These are phyloP conservation scores for Manihot esculenta DNA, from an alignment of 441 rosid genomes.

Conservation along the genomic window DNA sequence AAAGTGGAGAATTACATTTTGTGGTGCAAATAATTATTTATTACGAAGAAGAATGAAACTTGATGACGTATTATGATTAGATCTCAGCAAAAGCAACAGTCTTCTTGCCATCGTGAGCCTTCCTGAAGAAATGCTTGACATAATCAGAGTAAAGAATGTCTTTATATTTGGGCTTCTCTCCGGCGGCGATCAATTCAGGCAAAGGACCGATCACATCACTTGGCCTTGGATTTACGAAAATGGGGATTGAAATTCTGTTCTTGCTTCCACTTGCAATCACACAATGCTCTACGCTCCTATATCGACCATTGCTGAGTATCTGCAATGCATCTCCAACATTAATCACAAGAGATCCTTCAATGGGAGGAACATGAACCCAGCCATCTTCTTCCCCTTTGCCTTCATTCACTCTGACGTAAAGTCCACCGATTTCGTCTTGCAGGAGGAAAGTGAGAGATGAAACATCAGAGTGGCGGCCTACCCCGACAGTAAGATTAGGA, in stretches of 20 bases:
- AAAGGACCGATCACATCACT: slow-evolving; percentile 9
- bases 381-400: slow-evolving; percentile 9
- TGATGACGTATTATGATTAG: no score
- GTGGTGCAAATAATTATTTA: no score
- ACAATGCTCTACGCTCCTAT: slow-evolving; percentile 28
- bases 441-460: slow-evolving; percentile 49
- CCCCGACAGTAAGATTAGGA: slow-evolving; percentile 32
- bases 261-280: slow-evolving; percentile 16
- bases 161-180: slow-evolving; percentile 11
- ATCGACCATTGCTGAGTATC: slow-evolving; percentile 32
- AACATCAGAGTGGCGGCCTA: slow-evolving; percentile 50
- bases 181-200: slow-evolving; percentile 3
- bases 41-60: no score
- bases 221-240: slow-evolving; percentile 10
- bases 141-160: slow-evolving; percentile 5
- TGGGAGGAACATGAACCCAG: slow-evolving; percentile 32
- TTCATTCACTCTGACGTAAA: slow-evolving; percentile 27
- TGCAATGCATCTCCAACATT: slow-evolving; percentile 32
- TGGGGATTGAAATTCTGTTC: slow-evolving; percentile 8
- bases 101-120: slow-evolving; percentile 18
- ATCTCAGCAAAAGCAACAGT: slow-evolving; percentile 7
- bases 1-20: no score
- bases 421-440: slow-evolving; percentile 47
- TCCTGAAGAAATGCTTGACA: slow-evolving; percentile 15
- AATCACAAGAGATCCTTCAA: slow-evolving; percentile 26